Evolutionary conservation across 106 monocot genomes (phyloP).

Genomic region (Allium cepa): DNA sequence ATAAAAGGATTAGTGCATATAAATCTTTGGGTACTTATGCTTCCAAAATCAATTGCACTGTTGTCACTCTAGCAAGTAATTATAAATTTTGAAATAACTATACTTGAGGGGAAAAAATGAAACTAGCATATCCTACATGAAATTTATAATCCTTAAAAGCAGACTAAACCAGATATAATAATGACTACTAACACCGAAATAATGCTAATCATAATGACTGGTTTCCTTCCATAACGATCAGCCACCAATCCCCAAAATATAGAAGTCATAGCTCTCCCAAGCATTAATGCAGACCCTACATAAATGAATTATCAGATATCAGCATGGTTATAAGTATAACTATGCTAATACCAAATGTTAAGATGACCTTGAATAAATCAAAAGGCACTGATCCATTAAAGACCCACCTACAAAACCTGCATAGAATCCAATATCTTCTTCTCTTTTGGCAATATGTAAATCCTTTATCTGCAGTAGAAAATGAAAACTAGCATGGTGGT

Average conservation of each 20-base stretch:
- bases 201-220: conserved; percentile 25
- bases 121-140: too few relatives aligned
- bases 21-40: too few relatives aligned
- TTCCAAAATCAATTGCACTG: too few relatives aligned
- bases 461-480: conserved; percentile 25
- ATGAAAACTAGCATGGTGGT: too few relatives aligned
- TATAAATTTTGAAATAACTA: too few relatives aligned
- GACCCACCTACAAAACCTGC: conserved; percentile 52
- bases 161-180: too few relatives aligned
- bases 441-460: conserved; percentile 45
- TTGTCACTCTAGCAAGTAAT: too few relatives aligned
- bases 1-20: too few relatives aligned
- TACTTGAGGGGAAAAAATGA: too few relatives aligned
- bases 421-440: conserved; percentile 58
- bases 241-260: conserved; percentile 17
- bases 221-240: conserved; percentile 21
- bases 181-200: conserved; percentile 27
- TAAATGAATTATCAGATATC: background rate
- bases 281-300: conserved; percentile 56
- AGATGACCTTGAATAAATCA: background rate
- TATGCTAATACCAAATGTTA: background rate
- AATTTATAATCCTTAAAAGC: too few relatives aligned
- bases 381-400: background rate
- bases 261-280: conserved; percentile 28
- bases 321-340: background rate